Base-by-base conservation (phyloP, 2,329 filamentous ascomycete species). In the Raffaelea deltoideospora region DNA sequence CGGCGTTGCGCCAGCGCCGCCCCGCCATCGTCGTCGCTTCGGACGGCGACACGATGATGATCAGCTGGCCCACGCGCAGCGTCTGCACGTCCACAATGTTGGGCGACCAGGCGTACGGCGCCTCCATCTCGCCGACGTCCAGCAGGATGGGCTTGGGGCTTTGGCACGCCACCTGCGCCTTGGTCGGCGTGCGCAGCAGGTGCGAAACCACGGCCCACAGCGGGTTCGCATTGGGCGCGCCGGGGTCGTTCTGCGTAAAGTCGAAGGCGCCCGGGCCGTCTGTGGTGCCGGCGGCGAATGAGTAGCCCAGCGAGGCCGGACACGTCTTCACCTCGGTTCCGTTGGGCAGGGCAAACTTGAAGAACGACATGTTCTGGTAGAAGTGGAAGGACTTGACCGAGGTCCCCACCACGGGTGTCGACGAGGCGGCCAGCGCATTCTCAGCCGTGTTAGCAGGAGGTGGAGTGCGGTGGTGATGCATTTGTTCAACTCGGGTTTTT, bases 21-120 rank as follows among this genome's bases (percentile, higher is more conserved):
- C 87, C 87, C 1, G 83, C 71, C 87, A 94, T 95, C 9, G 87
- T 94, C 0, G 83, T 90, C 1, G 82, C 84, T 57, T 95, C 87
- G 32, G 84, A 82, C 0, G 86, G 79, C 21, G 79, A 79, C n/a
- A 93, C 69, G 45, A 94, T 77, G 44, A 94, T 81, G 42, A 92
- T 63, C 34, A 94, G 60, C 49, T 92, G 82, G 3, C 87, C 87
- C 3, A 88, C 77, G 18, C 87, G 78, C 13, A 94, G 62, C 15
- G 83, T 60, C 54, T 94, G 87, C 20, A 94, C 69, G 51, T 95
- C 84, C 38, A 93, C 79, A 43, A 94, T 81, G 48, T 94, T 93
- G 4, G 87, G 82, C 0, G 76, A 72, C 87, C 87, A 95, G 3
- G 72, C 64, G 52, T 95, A 95, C 0, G 87, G 87, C 15, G 57